Evolutionary conservation across 345 rosid species (phyloP), one percentile per base, ranked within the genome.

Genomic region (Sonneratia alba): DNA sequence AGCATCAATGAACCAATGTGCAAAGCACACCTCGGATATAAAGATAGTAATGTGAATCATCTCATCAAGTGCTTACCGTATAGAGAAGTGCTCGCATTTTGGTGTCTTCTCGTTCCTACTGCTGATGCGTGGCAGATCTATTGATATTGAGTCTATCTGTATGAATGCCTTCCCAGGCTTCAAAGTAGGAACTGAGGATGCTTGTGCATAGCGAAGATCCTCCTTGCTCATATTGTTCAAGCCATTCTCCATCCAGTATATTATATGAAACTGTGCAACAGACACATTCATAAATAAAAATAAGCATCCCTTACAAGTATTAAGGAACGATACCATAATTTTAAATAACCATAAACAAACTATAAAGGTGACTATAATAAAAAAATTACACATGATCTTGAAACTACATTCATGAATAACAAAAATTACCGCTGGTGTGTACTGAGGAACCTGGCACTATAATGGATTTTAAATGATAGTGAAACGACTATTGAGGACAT

Each of bases 111-210:
- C 53, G 5, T 42, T 68, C 53, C 43, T 68, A 16, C 36, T 68
- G 49, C 24, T 43, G 12, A 68, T 53, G 16, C 32, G 59, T 3
- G 66, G 72, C 22, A 73, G 71, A 68, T 73, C 67, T 42, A 73
- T 73, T 3, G 76, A 73, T 48, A 73, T 73, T 19, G 71, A 73
- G 37, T 73, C 76, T 4, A 74, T 74, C 36, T 69, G 77, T 71
- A 68, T 73, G 67, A 73, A 73, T 22, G 76, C 19, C 22, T 73
- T 71, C 57, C 14, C 59, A 36, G 67, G 47, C 55, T 43, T 73
- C 19, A 51, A 40, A 51, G 32, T 67, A 43, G 56, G 15, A 73
- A 27, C 18, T 12, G 77, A 64, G 34, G 32, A 24, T 56, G 71
- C 27, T 62, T 12, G 66, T 34, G 37, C 6, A 27, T 3, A 34